phyloP scores from a whole-genome alignment of 805 yeast species.

The Pichia rugopelliculosa region DNA sequence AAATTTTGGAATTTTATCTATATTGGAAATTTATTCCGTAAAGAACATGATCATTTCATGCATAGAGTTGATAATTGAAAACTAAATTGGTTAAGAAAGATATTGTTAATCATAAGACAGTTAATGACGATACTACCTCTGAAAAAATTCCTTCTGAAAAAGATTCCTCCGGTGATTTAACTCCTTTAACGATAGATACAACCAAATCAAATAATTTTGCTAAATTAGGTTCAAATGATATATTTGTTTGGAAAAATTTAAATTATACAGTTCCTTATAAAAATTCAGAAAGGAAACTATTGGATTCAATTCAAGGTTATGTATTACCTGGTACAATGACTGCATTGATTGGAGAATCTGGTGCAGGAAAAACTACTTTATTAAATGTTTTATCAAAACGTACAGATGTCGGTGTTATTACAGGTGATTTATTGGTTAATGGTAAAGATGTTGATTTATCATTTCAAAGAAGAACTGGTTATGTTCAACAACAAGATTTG shows the following conservation, averaged over 20 bases:
- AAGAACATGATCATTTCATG: neutral
- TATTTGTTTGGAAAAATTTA: conserved; percentile 58
- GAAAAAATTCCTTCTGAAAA: neutral
- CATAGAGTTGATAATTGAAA: neutral
- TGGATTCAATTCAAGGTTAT: conserved; percentile 39
- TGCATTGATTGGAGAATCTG: conserved; percentile 59
- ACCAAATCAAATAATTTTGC: conserved; percentile 11
- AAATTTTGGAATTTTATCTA: neutral
- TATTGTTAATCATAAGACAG: neutral
- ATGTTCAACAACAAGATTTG: conserved; percentile 50
- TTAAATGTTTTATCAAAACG: conserved; percentile 47
- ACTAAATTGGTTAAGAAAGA: neutral
- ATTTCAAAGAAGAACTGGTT: conserved; percentile 48
- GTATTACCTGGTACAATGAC: conserved; percentile 49
- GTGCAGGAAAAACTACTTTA: conserved; percentile 58
- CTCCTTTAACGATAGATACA: conserved; percentile 25
- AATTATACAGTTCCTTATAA: conserved; percentile 48
- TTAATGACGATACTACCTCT: neutral
- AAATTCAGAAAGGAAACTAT: conserved; percentile 32
- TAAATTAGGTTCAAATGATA: conserved; percentile 35
- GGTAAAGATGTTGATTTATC: conserved; percentile 41
- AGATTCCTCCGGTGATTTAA: conserved; percentile 15
- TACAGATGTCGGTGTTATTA: conserved; percentile 43
- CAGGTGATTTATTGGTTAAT: conserved; percentile 51
- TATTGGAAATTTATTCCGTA: neutral